Conservation (phyloP, 371 early-diverging fungal genomes). For the Parasitella parasitica region DNA sequence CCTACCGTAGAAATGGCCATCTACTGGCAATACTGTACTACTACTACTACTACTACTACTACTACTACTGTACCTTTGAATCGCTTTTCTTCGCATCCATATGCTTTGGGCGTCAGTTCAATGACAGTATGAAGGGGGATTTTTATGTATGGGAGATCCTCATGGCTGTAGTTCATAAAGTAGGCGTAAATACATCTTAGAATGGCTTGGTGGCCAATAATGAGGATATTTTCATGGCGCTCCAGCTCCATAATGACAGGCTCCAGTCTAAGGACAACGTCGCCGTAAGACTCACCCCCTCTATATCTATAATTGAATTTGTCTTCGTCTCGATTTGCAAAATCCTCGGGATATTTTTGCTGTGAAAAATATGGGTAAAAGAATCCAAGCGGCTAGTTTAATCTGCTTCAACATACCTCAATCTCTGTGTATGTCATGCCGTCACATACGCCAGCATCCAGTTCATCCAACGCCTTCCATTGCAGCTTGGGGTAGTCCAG, state of each 20-base stretch:
- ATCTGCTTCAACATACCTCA: slow-evolving; percentile 66
- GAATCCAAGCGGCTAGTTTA: no score
- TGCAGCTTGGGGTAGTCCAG: slow-evolving; percentile 82
- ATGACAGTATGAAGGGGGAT: slow-evolving; percentile 97
- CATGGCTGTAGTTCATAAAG: slow-evolving; percentile 88
- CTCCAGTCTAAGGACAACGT: slow-evolving; percentile 65
- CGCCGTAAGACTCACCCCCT: slow-evolving; percentile 93
- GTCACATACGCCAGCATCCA: slow-evolving; percentile 97
- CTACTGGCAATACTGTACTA: no score
- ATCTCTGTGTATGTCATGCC: slow-evolving; percentile 98
- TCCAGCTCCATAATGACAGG: slow-evolving; percentile 97
- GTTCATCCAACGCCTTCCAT: slow-evolving; percentile 97
- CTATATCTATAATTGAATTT: slow-evolving; percentile 93
- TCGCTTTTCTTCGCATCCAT: slow-evolving; percentile 90
- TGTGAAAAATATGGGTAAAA: no score
- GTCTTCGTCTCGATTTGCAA: slow-evolving; percentile 90
- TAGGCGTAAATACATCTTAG: slow-evolving; percentile 93
- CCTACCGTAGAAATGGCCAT: no score
- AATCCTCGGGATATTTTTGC: slow-evolving; percentile 83
- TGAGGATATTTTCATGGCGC: slow-evolving; percentile 93
- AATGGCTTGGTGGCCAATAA: slow-evolving; percentile 95
- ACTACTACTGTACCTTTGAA: slow-evolving; percentile 71
- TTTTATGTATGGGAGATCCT: slow-evolving; percentile 94
- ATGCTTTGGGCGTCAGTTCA: slow-evolving; percentile 95
- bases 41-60: no score